Evolutionary conservation across 2,329 filamentous ascomycete genomes (phyloP), one percentile per base, ranked within the genome.

Genomic region (Penicillium crustosum): DNA sequence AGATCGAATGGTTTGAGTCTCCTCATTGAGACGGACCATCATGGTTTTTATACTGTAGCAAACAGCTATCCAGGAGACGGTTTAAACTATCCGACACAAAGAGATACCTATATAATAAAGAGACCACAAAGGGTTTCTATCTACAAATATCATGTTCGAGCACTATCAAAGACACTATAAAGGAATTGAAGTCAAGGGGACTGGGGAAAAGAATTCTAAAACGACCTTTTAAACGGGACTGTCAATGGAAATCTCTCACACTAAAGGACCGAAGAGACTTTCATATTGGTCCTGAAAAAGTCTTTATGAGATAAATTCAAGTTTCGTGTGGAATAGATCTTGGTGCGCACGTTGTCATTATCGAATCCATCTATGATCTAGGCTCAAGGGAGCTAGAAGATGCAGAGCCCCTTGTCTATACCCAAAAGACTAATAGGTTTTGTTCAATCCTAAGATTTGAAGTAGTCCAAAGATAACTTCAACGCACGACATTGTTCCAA

Each of bases 401-500:
- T 21, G 6, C 27, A 33, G 12, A 47, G n/a, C 4, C 43, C n/a
- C 21, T 21, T 21, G n/a, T 33, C 27, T 47, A 2, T 47, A 31
- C 4, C 15, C 4, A 33, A n/a, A 33, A 23, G 3, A 21, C 13
- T 17, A 21, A 25, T 4, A 0, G 4, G 15, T 12, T 35, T 36
- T 17, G 5, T 47, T 19, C 21, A 23, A 38, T 27, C 1, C 25
- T 36, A 19, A 17, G 23, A 33, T 8, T 29, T 17, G 15, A 41
- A 61, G 33, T 61, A 60, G 15, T 29, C 33, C 41, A 66, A 52
- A 31, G 62, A 17, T 41, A 66, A 13, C 2, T 58, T 17, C 49
- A 66, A 48, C 9, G 47, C 56, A 19, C 49, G 55, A 25, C 64
- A 66, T 47, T 65, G 64, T 15, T 55, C 49, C 12, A 21, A 23